These are phyloP conservation scores for Dianthus caryophyllus DNA, from an alignment of 148 eudicot species.

Conservation along the genomic window DNA sequence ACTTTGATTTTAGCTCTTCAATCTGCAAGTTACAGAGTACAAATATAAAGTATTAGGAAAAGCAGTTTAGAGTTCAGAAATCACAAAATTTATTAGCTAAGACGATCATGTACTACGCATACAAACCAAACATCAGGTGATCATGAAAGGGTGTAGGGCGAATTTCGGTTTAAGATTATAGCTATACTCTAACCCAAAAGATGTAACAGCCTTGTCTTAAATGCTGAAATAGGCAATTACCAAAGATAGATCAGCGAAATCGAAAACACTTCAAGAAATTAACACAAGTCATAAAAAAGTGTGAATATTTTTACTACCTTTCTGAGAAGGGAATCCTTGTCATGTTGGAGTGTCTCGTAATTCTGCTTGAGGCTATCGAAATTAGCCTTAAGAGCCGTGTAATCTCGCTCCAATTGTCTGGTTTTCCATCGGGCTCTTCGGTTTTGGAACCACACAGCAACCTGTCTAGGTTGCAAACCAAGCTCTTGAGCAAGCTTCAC, in stretches of 20 bases:
- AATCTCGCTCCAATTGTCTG: slow-evolving; percentile 84
- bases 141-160: no score
- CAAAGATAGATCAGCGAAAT: no score
- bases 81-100: not conserved
- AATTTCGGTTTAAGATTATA: no score
- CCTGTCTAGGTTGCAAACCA: slow-evolving; percentile 92
- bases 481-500: slow-evolving; percentile 82
- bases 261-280: not conserved
- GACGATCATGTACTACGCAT: not conserved
- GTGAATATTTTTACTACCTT: slow-evolving; percentile 54
- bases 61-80: not conserved
- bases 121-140: no score
- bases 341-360: slow-evolving; percentile 50
- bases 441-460: slow-evolving; percentile 98
- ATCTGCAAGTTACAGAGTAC: slow-evolving; percentile 44
- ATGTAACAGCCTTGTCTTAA: no score
- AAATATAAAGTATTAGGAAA: not conserved
- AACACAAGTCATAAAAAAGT: not conserved
- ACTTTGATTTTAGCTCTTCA: slow-evolving; percentile 64
- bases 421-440: slow-evolving; percentile 93
- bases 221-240: no score
- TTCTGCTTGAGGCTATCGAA: slow-evolving; percentile 66
- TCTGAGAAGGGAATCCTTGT: slow-evolving; percentile 58
- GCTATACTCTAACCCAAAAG: no score
- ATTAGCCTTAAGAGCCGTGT: slow-evolving; percentile 58